These are phyloP conservation scores for Ciborinia camelliae DNA, from an alignment of 2,329 filamentous ascomycete genomes.

Conservation along the genomic window DNA sequence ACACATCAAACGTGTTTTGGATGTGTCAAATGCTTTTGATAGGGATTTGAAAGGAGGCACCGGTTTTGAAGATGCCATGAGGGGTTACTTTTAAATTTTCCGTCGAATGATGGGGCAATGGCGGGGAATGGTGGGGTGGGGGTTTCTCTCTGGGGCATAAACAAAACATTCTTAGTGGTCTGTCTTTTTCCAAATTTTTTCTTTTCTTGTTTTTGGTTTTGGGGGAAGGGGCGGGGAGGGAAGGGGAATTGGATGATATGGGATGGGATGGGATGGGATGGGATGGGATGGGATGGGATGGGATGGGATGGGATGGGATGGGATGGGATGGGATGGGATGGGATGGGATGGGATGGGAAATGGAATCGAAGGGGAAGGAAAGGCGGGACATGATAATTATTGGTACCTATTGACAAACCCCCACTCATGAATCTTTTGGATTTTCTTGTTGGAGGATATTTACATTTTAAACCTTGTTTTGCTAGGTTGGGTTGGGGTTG, in stretches of 20 bases:
- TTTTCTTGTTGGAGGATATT: not conserved
- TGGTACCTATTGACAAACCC: not conserved
- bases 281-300: not conserved
- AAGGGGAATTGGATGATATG: no score
- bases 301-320: not conserved
- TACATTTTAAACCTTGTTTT: no score
- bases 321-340: not conserved
- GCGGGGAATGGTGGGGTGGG: not conserved
- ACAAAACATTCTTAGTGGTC: not conserved
- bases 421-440: not conserved
- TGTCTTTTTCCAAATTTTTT: not conserved
- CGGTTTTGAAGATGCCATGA: constrained; percentile 81
- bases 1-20: constrained; percentile 78
- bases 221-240: no score
- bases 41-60: constrained; percentile 76
- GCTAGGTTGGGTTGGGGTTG: not conserved
- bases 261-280: not conserved
- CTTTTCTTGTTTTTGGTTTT: not conserved
- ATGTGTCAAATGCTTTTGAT: constrained; percentile 79
- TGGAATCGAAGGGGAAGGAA: no score
- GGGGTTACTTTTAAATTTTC: constrained; percentile 59
- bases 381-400: not conserved
- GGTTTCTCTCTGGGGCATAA: not conserved
- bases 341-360: not conserved
- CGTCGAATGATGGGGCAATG: not conserved